Evolutionary conservation across 352 stramenopile genomes (phyloP).

Genomic region (Elongisporangium senticosum): DNA sequence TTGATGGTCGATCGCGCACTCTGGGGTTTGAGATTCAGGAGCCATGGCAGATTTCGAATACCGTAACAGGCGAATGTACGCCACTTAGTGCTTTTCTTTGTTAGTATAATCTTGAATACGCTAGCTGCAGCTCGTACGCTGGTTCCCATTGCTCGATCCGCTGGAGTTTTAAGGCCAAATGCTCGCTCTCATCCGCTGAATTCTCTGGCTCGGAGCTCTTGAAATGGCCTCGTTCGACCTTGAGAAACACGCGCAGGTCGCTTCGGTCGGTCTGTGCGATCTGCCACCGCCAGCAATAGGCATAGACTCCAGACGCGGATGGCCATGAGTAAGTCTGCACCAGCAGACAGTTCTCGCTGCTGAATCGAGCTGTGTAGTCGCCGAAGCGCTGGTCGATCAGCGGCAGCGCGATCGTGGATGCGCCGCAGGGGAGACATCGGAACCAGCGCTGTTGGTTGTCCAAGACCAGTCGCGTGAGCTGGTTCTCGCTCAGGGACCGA

Average conservation of each 20-base stretch:
- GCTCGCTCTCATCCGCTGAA: neutral
- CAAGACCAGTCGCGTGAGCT: neutral
- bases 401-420: neutral
- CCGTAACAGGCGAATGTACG: too few species aligned
- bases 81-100: neutral
- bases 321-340: neutral
- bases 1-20: too few species aligned
- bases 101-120: constrained; percentile 1
- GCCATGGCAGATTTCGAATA: too few species aligned
- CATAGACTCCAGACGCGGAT: neutral
- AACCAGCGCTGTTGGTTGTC: neutral
- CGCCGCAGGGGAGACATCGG: neutral
- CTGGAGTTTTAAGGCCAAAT: neutral
- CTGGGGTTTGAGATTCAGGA: too few species aligned
- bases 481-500: neutral
- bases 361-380: neutral
- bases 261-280: neutral
- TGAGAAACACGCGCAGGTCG: neutral
- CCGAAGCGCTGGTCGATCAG: neutral
- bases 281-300: neutral
- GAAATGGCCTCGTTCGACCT: neutral
- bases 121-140: neutral
- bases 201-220: neutral
- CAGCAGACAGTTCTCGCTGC: neutral
- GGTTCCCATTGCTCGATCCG: neutral